Percentiles rank a stretch among this genome's conserved stretches.
phyloP scores from a whole-genome alignment of 2,329 filamentous ascomycete genomes.

The Trichoderma guizhouense region DNA sequence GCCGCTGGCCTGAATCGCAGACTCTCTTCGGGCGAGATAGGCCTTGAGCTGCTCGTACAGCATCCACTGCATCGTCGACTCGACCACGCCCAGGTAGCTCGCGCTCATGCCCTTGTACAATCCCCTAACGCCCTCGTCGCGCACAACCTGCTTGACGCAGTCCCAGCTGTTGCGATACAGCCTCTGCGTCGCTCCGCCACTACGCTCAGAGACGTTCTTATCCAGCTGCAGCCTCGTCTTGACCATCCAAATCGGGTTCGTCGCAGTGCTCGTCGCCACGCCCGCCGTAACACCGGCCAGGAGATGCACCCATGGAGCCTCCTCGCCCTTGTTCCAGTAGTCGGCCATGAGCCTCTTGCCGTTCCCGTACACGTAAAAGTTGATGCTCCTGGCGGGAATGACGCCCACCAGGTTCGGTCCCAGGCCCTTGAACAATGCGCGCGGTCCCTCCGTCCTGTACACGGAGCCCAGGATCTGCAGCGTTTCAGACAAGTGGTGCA shows the following conservation, averaged over 20 bases:
- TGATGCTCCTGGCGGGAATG: slow-evolving; percentile 84
- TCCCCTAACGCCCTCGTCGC: slow-evolving; percentile 74
- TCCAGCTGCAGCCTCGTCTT: slow-evolving; percentile 92
- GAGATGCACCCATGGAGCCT: slow-evolving; percentile 74
- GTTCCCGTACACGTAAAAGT: slow-evolving; percentile 92
- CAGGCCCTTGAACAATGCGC: slow-evolving; percentile 88
- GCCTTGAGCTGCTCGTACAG: slow-evolving; percentile 91
- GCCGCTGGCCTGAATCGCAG: slow-evolving; percentile 54
- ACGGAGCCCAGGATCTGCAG: slow-evolving; percentile 81
- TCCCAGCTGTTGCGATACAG: slow-evolving; percentile 86
- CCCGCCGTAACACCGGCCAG: slow-evolving; percentile 73
- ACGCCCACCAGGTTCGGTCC: slow-evolving; percentile 88
- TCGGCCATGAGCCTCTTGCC: slow-evolving; percentile 79
- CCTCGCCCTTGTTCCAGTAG: slow-evolving; percentile 66
- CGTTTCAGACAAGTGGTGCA: slow-evolving; percentile 79
- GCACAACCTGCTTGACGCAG: slow-evolving; percentile 77
- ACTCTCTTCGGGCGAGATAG: slow-evolving; percentile 63
- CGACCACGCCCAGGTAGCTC: slow-evolving; percentile 85
- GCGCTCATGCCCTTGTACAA: slow-evolving; percentile 89
- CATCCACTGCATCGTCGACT: slow-evolving; percentile 90
- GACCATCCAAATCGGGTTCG: slow-evolving; percentile 94
- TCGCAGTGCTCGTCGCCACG: slow-evolving; percentile 82
- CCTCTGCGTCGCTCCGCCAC: slow-evolving; percentile 52
- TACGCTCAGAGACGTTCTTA: slow-evolving; percentile 68
- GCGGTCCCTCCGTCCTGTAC: slow-evolving; percentile 75